These are phyloP conservation scores for Amanita jacksonii DNA, from an alignment of 768 basidiomycete species.

Conservation along the genomic window DNA sequence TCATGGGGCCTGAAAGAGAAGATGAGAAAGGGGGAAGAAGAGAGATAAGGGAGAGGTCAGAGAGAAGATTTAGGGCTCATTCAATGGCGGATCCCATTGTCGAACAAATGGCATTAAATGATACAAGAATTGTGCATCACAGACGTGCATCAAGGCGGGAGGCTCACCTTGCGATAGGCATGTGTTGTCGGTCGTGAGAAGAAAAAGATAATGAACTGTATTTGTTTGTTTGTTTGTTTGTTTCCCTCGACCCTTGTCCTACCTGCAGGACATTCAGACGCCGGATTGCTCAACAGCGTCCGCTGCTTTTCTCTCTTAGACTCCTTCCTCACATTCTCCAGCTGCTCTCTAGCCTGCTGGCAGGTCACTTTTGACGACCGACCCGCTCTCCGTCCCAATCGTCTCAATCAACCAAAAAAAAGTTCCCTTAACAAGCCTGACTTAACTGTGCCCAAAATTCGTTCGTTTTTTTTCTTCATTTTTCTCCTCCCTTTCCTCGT, in stretches of 20 bases:
- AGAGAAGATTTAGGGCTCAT: constrained; percentile 9
- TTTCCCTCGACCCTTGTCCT: constrained; percentile 34
- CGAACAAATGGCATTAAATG: neutral
- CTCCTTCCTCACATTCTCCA: constrained; percentile 32
- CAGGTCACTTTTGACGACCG: constrained; percentile 84
- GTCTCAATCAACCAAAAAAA: constrained; percentile 40
- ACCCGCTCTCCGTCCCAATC: constrained; percentile 54
- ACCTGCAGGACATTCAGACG: constrained; percentile 26
- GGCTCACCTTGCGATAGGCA: neutral
- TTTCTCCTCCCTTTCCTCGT: constrained; percentile 12
- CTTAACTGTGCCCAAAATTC: constrained; percentile 28
- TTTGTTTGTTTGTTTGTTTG: constrained; percentile 13
- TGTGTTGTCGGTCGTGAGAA: constrained; percentile 13
- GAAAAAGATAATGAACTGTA: constrained; percentile 6
- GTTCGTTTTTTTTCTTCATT: constrained; percentile 20
- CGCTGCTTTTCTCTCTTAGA: constrained; percentile 34
- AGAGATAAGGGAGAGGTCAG: neutral
- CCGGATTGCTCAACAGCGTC: constrained; percentile 40
- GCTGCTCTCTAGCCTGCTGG: constrained; percentile 77
- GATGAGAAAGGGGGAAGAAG: neutral
- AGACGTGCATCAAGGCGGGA: neutral
- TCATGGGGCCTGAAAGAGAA: constrained; percentile 26
- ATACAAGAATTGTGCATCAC: neutral
- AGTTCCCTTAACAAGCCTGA: too few species aligned
- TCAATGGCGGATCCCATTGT: constrained; percentile 4